Base-by-base conservation (phyloP, 306 rosid species). In the Lathyrus sativus region DNA sequence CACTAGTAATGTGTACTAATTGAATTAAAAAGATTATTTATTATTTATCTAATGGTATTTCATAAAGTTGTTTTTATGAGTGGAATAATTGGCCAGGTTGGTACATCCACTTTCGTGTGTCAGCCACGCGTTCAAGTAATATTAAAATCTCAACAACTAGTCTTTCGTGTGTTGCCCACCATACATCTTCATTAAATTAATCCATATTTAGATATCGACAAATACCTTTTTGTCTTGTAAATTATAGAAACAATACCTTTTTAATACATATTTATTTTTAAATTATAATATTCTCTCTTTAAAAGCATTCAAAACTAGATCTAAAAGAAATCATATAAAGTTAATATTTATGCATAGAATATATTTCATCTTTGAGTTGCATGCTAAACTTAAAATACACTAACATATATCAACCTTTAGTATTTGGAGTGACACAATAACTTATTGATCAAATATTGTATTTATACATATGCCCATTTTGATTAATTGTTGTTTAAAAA, bases 81-180 rank as follows among this genome's bases (percentile, higher is more conserved):
- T 50, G 56, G 56, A 17, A 50, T 54, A 24, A 54, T 54, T 54
- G 60, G 35, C 3, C 15, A 54, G 3, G 54, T 64, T 45, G 56
- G 42, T 14, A 29, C 9, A 37, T 44, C 42, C 71, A 69, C 80
- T 62, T 69, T 69, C 46, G 54, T 62, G 75, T 51, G 80, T 54
- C 54, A 62, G 49, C 50, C 80, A 61, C 33, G 65, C 18, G 63
- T 6, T 26, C 7, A 11, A n/a, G 22, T 18, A 26, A 44, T 45
- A 29, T 11, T 10, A 12, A 26, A 70, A 14, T 9, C 38, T 11
- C 12, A 9, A 6, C 4, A 57, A 18, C 38, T 15, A 45, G 58
- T 78, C 79, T 78, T 80, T 78, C 58, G 49, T 59, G 81, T 74
- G 39, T 28, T 24, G 28, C 9, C 11, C 49, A 18, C 31, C 48